Percentiles rank a stretch among this genome's conserved stretches.
phyloP scores from a whole-genome alignment of 2,329 filamentous ascomycete genomes.

The Colletotrichum destructivum region DNA sequence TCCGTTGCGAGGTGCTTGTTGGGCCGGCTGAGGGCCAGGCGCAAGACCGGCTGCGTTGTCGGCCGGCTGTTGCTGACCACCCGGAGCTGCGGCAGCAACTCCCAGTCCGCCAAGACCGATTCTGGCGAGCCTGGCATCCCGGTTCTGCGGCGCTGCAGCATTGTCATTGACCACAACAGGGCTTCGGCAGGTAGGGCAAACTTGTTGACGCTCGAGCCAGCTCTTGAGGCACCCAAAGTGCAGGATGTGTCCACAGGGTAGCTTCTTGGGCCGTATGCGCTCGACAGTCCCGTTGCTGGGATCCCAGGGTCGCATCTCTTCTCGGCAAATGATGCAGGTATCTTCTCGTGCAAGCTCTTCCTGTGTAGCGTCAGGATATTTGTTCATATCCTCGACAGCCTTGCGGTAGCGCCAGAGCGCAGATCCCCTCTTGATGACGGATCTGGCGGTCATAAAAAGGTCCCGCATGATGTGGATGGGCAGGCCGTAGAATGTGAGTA shows the following conservation, averaged over 20 bases:
- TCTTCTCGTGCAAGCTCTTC: constrained; percentile 90
- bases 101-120: constrained; percentile 47
- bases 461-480: constrained; percentile 98
- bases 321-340: constrained; percentile 97
- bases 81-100: constrained; percentile 44
- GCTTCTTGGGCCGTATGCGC: constrained; percentile 90
- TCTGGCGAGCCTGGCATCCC: constrained; percentile 53
- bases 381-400: constrained; percentile 94
- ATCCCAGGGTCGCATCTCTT: constrained; percentile 91
- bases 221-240: constrained; percentile 96
- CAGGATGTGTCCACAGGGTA: constrained; percentile 95
- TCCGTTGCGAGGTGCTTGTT: constrained; percentile 47
- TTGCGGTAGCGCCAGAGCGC: constrained; percentile 92
- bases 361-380: constrained; percentile 89
- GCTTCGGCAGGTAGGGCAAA: constrained; percentile 93
- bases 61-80: constrained; percentile 52
- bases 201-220: constrained; percentile 97
- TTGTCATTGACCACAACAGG: constrained; percentile 77
- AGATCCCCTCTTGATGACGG: constrained; percentile 90
- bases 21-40: constrained; percentile 42
- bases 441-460: constrained; percentile 92
- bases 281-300: constrained; percentile 78
- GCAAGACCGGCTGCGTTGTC: constrained; percentile 44
- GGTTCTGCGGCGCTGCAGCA: constrained; percentile 51
- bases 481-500: constrained; percentile 93